Percentiles rank a stretch among this genome's conserved stretches.
Evolutionary conservation across 176 grass and related monocot genomes (phyloP).

Genomic region (Juncus inflexus): DNA sequence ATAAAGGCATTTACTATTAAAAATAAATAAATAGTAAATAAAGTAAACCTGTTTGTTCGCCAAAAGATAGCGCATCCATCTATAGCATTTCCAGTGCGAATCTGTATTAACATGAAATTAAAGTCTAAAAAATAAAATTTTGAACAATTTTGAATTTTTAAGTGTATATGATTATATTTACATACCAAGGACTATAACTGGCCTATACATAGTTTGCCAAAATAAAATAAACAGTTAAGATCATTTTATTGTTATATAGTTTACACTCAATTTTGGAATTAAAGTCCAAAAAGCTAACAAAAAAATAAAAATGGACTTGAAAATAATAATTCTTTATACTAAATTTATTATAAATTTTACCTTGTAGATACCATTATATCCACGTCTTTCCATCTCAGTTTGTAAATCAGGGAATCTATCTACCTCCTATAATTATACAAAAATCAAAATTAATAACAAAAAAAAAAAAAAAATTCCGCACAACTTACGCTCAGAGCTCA

Average conservation of each 20-base stretch:
- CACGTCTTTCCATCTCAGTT: conserved; percentile 47
- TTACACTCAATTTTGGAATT: neutral
- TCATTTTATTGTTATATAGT: neutral
- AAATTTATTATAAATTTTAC: conserved; percentile 33
- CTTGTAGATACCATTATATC: conserved; percentile 79
- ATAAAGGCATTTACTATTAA: neutral
- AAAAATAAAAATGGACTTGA: neutral
- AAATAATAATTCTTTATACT: neutral
- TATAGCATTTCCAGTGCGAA: conserved; percentile 76
- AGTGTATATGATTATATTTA: neutral
- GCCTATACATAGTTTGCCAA: neutral
- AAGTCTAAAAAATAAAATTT: neutral
- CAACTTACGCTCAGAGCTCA: neutral
- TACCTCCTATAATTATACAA: conserved; percentile 66
- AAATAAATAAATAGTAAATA: neutral
- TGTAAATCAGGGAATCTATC: conserved; percentile 85
- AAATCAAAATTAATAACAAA: conserved; percentile 5
- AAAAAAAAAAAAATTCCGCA: neutral
- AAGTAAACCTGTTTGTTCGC: conserved; percentile 54
- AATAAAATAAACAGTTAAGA: neutral
- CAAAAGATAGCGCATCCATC: conserved; percentile 96
- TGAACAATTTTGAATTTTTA: neutral
- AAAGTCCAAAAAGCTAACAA: neutral
- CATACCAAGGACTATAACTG: neutral
- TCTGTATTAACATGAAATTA: conserved; percentile 39